Evolutionary conservation across 1,139 yeast genomes (phyloP).

Genomic region (Kodamaea alishanica): DNA sequence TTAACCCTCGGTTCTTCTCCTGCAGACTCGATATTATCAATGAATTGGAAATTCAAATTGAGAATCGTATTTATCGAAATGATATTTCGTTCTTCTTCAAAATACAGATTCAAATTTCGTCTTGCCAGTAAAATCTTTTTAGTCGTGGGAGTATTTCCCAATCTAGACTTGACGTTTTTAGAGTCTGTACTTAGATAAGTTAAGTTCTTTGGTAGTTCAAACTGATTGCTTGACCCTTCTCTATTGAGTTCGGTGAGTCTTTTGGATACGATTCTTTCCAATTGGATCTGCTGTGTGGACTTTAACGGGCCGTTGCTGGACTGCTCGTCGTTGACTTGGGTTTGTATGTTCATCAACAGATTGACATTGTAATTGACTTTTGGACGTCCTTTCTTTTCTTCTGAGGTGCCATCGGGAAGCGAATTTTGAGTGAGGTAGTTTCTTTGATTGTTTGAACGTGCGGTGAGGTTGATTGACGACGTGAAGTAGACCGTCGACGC

Average conservation of each 20-base stretch:
- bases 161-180: constrained; percentile 23
- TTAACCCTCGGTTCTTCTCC: constrained; percentile 15
- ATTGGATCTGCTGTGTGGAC: constrained; percentile 42
- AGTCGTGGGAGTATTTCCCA: constrained; percentile 46
- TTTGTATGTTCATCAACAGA: constrained; percentile 45
- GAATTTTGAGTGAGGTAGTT: constrained; percentile 3
- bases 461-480: constrained; percentile 43
- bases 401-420: constrained; percentile 3
- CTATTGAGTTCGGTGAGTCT: constrained; percentile 36
- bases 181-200: constrained; percentile 30
- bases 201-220: constrained; percentile 44
- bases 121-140: constrained; percentile 44
- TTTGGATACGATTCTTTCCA: constrained; percentile 39
- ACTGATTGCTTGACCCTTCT: constrained; percentile 28
- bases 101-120: constrained; percentile 44
- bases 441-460: constrained; percentile 26
- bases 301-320: constrained; percentile 35
- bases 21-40: constrained; percentile 29
- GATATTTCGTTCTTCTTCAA: constrained; percentile 46
- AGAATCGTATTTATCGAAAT: constrained; percentile 42
- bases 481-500: constrained; percentile 42
- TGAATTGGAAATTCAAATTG: constrained; percentile 39
- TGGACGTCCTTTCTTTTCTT: constrained; percentile 28
- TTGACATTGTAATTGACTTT: constrained; percentile 47
- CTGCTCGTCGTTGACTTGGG: constrained; percentile 30